A percentile compares a stretch with the other conserved stretches of the same genome.
Evolutionary conservation across 2,329 filamentous ascomycete species (phyloP).

Genomic region (Fusarium coffeatum): DNA sequence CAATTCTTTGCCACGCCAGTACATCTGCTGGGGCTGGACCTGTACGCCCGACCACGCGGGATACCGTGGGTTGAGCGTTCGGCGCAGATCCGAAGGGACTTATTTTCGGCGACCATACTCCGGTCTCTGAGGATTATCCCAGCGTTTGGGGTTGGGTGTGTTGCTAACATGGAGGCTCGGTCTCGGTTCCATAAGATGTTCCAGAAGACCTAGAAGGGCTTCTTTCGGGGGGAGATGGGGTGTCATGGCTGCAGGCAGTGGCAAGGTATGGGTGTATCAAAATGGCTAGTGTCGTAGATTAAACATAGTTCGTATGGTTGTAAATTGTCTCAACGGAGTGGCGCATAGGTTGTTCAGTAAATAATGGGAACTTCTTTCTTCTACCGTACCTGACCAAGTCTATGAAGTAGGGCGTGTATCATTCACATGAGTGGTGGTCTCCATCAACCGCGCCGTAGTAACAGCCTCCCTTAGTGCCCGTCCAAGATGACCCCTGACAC

Average conservation of each 20-base stretch:
- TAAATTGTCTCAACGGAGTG: fast-evolving
- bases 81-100: constrained; percentile 38
- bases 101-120: constrained; percentile 45
- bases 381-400: not conserved
- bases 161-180: constrained; percentile 44
- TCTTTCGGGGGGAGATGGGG: fast-evolving
- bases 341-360: not conserved
- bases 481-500: constrained; percentile 58
- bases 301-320: not conserved
- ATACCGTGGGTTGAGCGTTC: constrained; percentile 33
- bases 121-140: constrained; percentile 48
- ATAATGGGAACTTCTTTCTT: not conserved
- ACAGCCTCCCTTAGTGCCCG: constrained; percentile 60
- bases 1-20: constrained; percentile 49
- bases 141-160: constrained; percentile 49
- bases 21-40: constrained; percentile 46
- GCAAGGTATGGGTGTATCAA: not conserved
- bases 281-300: not conserved
- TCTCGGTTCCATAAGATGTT: constrained; percentile 29
- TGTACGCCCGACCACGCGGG: constrained; percentile 30
- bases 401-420: constrained; percentile 48
- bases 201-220: not conserved
- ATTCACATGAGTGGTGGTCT: constrained; percentile 53
- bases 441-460: constrained; percentile 58
- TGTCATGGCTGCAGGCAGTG: not conserved